Conservation (phyloP, 2,329 filamentous ascomycete genomes). For the Cytospora leucostoma region DNA sequence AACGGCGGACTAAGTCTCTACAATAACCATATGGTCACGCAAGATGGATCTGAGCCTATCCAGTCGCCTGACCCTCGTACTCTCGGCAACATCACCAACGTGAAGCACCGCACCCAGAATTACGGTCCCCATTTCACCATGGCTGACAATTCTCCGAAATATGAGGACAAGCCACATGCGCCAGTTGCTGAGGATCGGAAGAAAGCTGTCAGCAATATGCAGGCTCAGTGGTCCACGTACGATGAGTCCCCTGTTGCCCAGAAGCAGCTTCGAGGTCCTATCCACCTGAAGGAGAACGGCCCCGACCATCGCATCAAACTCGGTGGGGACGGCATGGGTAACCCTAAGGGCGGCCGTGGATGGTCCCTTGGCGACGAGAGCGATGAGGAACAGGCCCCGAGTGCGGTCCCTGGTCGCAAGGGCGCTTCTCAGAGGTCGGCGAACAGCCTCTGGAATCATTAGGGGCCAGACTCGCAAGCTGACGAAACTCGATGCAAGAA, state of each 20-base stretch:
- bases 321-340: slow-evolving; percentile 68
- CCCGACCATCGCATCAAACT: slow-evolving; percentile 47
- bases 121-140: slow-evolving; percentile 79
- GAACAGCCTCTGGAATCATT: slow-evolving; percentile 52
- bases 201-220: slow-evolving; percentile 74
- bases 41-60: slow-evolving; percentile 48
- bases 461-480: slow-evolving; percentile 26
- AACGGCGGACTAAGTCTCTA: slow-evolving; percentile 75
- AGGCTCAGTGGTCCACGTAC: slow-evolving; percentile 60
- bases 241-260: slow-evolving; percentile 56
- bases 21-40: slow-evolving; percentile 71
- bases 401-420: slow-evolving; percentile 43
- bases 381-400: slow-evolving; percentile 46
- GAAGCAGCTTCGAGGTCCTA: slow-evolving; percentile 44
- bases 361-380: slow-evolving; percentile 60
- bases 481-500: slow-evolving; percentile 8
- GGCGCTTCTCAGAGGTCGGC: slow-evolving; percentile 39
- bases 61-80: slow-evolving; percentile 45
- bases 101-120: slow-evolving; percentile 71
- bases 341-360: slow-evolving; percentile 54
- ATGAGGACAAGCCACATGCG: slow-evolving; percentile 39
- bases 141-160: slow-evolving; percentile 64
- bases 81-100: slow-evolving; percentile 70
- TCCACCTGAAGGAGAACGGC: slow-evolving; percentile 29
- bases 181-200: slow-evolving; percentile 57